Percentiles rank a stretch among this genome's conserved stretches.
These are phyloP conservation scores for Cordyceps cateniannulata DNA, from an alignment of 2,329 filamentous ascomycete genomes.

Conservation along the genomic window DNA sequence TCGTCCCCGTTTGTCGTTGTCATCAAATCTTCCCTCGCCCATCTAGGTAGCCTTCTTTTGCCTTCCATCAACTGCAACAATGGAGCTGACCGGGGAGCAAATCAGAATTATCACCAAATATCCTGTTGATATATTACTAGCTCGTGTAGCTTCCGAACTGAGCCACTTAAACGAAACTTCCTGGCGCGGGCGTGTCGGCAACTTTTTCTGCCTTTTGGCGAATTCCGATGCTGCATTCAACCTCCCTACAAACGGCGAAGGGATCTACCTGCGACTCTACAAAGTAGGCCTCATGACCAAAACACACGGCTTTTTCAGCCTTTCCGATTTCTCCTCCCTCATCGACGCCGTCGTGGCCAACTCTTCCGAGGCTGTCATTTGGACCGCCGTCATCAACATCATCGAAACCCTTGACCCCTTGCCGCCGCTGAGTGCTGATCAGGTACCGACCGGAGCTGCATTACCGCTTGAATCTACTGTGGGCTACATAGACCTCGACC, in stretches of 20 bases:
- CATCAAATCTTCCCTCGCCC: no score
- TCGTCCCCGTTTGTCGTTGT: no score
- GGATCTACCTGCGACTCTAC: no score
- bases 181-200: constrained; percentile 3
- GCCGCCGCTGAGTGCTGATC: constrained; percentile 6
- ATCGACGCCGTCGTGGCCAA: background rate
- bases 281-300: background rate
- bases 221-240: constrained; percentile 9
- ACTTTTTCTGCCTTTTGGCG: constrained; percentile 5
- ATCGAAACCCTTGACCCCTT: constrained; percentile 5
- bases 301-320: background rate
- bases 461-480: no score
- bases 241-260: no score
- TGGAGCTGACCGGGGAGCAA: constrained; percentile 13
- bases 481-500: no score
- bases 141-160: background rate
- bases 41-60: no score
- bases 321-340: constrained; percentile 7
- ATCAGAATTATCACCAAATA: constrained; percentile 11
- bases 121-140: constrained; percentile 10
- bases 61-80: background rate
- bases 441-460: no score
- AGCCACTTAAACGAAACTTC: background rate
- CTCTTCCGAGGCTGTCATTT: constrained; percentile 10
- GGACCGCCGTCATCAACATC: constrained; percentile 9